Base-by-base conservation (phyloP, 2,329 filamentous ascomycete species). In the Pseudocercospora fijiensis region DNA sequence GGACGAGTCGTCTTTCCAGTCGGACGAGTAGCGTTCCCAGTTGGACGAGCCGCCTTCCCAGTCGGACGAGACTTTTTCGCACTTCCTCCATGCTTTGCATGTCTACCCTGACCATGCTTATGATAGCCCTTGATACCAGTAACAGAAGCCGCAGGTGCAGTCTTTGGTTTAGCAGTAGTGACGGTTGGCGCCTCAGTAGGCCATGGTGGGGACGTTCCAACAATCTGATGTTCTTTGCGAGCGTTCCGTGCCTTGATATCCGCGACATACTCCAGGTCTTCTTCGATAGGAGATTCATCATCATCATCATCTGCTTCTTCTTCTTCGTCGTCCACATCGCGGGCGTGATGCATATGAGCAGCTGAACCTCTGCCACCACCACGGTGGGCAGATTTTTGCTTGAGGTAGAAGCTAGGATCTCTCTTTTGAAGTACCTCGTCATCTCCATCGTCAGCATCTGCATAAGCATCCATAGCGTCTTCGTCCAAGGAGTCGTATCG, bases 71-170 rank as follows among this genome's bases (percentile, higher is more conserved):
- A 6, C 49, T n/a, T 1, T 30, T 20, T 56, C 53, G 28, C 16
- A n/a, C 53, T 26, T 6, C 28, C 53, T 11, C 27, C 53, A 41
- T 56, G 53, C 10, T 18, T 28, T n/a, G 28, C 28, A 30, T 58
- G 56, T 27, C 33, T 47, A 26, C 56, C 56, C 16, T 26, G 10
- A 3, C 56, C 56, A 28, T 58, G 56, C 20, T 47, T 58, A 24
- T 58, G 56, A 6, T 47, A n/a, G 1, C 13, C 47, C 20, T 7
- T 10, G 2, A 27, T 10, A 27, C 33, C 33, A n/a, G 56, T 47
- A 4, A 47, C 37, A 16, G 56, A 20, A 47, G 56, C 18, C 20
- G 56, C 37, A 13, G 56, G 33, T 10, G 56, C 56, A n/a, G 37
- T 43, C 56, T 58, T 58, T 10, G 56, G 56, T 11, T 18, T 16